phyloP scores from a whole-genome alignment of 805 yeast species.

The Yarrowia osloensis region DNA sequence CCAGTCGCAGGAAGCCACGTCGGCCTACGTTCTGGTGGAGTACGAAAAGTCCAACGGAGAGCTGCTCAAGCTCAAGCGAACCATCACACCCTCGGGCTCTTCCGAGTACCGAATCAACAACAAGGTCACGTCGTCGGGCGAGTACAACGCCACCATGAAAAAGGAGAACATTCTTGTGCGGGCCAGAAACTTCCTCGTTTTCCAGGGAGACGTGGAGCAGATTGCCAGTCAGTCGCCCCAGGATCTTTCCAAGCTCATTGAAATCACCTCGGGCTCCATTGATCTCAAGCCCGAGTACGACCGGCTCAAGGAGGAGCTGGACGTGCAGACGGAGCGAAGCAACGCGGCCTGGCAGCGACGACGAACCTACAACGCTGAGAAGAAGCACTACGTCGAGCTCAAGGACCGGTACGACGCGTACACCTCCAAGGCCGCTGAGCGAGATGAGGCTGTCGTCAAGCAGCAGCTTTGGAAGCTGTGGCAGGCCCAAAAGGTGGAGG shows the following conservation, averaged over 20 bases:
- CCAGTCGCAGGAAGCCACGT: constrained; percentile 40
- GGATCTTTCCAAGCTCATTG: constrained; percentile 73
- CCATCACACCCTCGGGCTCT: constrained; percentile 53
- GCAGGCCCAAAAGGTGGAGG: constrained; percentile 51
- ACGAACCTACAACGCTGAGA: constrained; percentile 69
- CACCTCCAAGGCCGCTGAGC: constrained; percentile 54
- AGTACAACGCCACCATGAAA: constrained; percentile 67
- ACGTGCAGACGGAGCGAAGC: constrained; percentile 60
- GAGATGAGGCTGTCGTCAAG: constrained; percentile 44
- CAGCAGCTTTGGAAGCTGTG: constrained; percentile 65
- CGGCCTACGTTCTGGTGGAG: constrained; percentile 76
- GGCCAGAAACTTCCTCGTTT: constrained; percentile 88
- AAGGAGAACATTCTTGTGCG: constrained; percentile 80
- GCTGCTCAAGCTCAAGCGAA: constrained; percentile 61
- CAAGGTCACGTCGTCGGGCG: constrained; percentile 58
- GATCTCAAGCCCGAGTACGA: constrained; percentile 72
- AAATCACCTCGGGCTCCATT: constrained; percentile 78
- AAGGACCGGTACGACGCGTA: constrained; percentile 68
- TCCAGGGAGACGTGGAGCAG: constrained; percentile 95
- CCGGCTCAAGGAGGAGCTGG: constrained; percentile 53
- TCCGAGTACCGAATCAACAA: constrained; percentile 71
- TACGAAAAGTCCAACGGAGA: constrained; percentile 66
- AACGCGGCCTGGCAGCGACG: constrained; percentile 66
- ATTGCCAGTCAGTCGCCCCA: constrained; percentile 83
- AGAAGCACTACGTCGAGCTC: constrained; percentile 76